phyloP scores from a whole-genome alignment of 2,329 filamentous ascomycete genomes.

The Botrytis elliptica region DNA sequence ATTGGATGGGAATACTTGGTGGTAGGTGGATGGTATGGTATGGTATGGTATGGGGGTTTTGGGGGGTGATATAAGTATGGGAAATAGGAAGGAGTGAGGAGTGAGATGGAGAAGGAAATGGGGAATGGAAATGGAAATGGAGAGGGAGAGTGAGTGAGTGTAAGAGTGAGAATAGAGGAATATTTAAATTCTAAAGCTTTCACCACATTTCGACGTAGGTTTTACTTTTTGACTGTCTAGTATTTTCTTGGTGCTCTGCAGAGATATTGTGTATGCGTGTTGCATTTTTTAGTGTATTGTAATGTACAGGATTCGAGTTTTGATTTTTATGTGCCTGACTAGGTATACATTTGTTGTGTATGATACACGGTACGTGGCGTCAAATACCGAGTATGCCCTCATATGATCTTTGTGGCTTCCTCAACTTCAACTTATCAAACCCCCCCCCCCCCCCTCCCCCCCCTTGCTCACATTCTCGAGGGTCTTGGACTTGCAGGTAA shows the following conservation, averaged over 20 bases:
- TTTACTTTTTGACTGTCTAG: not conserved
- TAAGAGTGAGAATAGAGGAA: too few species aligned
- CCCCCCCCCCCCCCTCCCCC: not conserved
- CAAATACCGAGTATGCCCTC: not conserved
- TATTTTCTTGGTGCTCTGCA: not conserved
- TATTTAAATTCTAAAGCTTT: rapidly evolving
- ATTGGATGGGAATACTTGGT: too few species aligned
- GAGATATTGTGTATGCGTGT: not conserved
- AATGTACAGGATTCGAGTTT: not conserved
- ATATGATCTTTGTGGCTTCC: not conserved
- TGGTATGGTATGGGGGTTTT: too few species aligned
- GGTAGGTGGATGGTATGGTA: too few species aligned
- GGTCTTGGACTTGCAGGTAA: not conserved
- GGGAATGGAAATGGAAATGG: too few species aligned
- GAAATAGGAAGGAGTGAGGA: too few species aligned
- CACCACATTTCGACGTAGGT: not conserved
- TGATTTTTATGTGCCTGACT: not conserved
- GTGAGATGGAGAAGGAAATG: too few species aligned
- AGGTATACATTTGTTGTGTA: not conserved
- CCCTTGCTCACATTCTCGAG: not conserved
- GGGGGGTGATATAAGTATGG: too few species aligned
- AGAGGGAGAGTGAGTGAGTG: not conserved
- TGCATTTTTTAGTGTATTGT: not conserved
- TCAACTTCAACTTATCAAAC: not conserved
- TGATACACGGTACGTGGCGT: not conserved